Evolutionary conservation across 441 rosid genomes (phyloP).

Genomic region (Syzygium syzygioides): DNA sequence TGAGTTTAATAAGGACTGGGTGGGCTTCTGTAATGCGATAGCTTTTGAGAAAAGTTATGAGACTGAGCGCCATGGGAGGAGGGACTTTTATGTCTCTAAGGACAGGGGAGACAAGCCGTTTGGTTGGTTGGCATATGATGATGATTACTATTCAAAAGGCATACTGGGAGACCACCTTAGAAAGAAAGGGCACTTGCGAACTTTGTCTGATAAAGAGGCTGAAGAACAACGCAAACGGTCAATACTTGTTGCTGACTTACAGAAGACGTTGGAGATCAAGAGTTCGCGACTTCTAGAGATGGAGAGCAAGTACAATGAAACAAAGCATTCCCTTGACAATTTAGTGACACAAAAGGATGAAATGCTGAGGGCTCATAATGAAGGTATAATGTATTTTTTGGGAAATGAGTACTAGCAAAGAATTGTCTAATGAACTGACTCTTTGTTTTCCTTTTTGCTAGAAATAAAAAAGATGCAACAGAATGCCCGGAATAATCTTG

Average conservation of each 20-base stretch:
- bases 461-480: conserved; percentile 38
- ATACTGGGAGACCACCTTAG: conserved; percentile 38
- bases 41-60: conserved; percentile 51
- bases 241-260: conserved; percentile 32
- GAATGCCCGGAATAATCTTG: conserved; percentile 29
- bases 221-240: conserved; percentile 35
- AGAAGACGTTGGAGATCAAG: conserved; percentile 41
- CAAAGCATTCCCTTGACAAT: conserved; percentile 13
- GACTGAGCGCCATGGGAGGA: conserved; percentile 37
- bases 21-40: conserved; percentile 45
- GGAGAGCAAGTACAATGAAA: conserved; percentile 31
- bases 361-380: conserved; percentile 40
- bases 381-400: conserved; percentile 27
- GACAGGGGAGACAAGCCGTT: conserved; percentile 31
- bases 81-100: conserved; percentile 20
- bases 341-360: conserved; percentile 34
- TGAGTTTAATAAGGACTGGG: conserved; percentile 58
- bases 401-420: background rate
- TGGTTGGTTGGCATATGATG: conserved; percentile 71
- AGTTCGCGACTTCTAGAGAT: conserved; percentile 29
- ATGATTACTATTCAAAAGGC: conserved; percentile 34
- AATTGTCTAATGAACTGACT: background rate
- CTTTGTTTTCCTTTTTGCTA: conserved; percentile 12
- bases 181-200: conserved; percentile 47
- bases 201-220: conserved; percentile 40